Conservation (phyloP, 2,329 filamentous ascomycete genomes). For the Beauveria scarabaeidicola region DNA sequence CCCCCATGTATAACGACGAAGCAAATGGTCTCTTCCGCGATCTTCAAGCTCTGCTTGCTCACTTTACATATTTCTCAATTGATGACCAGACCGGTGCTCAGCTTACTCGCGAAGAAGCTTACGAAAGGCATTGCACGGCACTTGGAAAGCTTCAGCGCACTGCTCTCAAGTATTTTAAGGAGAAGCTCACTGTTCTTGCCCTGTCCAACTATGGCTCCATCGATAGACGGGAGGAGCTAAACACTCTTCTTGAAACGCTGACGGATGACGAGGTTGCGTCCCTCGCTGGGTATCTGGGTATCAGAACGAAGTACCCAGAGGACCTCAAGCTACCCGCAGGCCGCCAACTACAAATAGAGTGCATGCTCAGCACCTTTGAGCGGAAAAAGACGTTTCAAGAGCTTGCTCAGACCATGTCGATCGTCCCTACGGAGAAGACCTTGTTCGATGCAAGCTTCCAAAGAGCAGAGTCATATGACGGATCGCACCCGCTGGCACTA, state of each 20-base stretch:
- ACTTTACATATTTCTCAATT: conserved; percentile 83
- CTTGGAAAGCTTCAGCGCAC: conserved; percentile 74
- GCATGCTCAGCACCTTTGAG: conserved; percentile 68
- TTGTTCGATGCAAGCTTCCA: conserved; percentile 74
- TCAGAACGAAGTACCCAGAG: conserved; percentile 75
- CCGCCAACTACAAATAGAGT: conserved; percentile 59
- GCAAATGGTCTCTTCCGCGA: conserved; percentile 73
- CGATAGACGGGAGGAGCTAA: conserved; percentile 69
- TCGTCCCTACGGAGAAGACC: conserved; percentile 75
- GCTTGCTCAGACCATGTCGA: conserved; percentile 56
- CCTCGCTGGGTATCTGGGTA: conserved; percentile 62
- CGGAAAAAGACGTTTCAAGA: conserved; percentile 77
- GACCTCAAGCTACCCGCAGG: conserved; percentile 55
- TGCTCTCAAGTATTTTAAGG: conserved; percentile 73
- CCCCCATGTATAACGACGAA: conserved; percentile 67
- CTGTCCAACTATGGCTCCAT: conserved; percentile 89
- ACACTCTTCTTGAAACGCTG: conserved; percentile 63
- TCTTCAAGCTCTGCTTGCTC: conserved; percentile 67
- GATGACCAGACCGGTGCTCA: conserved; percentile 84
- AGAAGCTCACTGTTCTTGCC: conserved; percentile 84
- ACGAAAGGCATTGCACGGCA: conserved; percentile 67
- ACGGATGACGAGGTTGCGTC: conserved; percentile 64
- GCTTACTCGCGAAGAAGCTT: conserved; percentile 61
- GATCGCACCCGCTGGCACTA: conserved; percentile 76
- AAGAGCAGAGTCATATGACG: conserved; percentile 79